These are phyloP conservation scores for Paspalum notatum DNA, from an alignment of 176 grass and related monocot genomes.

Conservation along the genomic window DNA sequence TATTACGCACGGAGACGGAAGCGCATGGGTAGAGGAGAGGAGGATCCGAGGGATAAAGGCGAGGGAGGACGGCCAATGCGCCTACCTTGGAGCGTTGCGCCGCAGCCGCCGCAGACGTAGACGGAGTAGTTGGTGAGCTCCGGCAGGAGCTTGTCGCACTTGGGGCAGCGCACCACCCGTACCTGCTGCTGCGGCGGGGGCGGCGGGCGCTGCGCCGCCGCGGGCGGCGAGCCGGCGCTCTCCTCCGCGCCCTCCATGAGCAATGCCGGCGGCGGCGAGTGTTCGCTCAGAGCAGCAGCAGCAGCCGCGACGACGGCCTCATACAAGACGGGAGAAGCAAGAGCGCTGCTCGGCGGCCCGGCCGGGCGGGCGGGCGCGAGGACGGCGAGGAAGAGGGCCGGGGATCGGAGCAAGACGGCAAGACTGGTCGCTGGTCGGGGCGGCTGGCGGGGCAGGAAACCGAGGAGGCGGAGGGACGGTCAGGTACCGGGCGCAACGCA, in stretches of 20 bases:
- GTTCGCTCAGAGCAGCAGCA: no score
- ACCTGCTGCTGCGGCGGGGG: conserved; percentile 48
- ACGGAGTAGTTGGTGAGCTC: conserved; percentile 91
- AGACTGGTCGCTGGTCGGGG: no score
- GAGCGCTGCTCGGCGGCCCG: no score
- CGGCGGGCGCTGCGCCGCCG: neutral
- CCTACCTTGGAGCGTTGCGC: conserved; percentile 75
- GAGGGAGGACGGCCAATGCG: neutral
- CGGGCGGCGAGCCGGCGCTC: neutral
- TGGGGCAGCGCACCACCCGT: conserved; percentile 91
- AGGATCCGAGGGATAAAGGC: neutral
- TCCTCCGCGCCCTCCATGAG: conserved; percentile 57
- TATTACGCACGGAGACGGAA: no score
- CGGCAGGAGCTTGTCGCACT: conserved; percentile 92
- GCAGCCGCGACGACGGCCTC: no score
- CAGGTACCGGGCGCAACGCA: no score
- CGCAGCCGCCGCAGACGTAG: conserved; percentile 86
- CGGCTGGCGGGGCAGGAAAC: no score
- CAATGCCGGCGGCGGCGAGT: neutral
- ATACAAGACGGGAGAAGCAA: no score
- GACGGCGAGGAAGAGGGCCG: no score
- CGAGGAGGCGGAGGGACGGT: no score
- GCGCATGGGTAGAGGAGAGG: neutral
- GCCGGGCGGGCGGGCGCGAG: no score
- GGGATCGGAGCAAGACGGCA: no score